Base-by-base conservation (phyloP, 495 filamentous ascomycete species). In the Hypomontagnella monticulosa region DNA sequence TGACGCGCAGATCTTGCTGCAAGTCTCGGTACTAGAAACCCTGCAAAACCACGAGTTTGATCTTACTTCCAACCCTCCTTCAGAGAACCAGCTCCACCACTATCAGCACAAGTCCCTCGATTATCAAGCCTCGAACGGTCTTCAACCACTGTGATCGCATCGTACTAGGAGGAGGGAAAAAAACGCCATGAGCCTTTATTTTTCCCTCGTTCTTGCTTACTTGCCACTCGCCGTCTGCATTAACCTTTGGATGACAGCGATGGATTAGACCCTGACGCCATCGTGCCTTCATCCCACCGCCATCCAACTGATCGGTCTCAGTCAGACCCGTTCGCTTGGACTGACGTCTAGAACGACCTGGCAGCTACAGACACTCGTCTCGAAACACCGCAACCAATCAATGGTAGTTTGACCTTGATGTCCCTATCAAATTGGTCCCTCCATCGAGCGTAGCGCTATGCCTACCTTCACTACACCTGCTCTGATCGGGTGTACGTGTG, bases 11-110 rank as follows among this genome's bases (percentile, higher is more conserved):
- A 69, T 69, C 66, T 49, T 53, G 41, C 60, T 69, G 66, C 66
- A 69, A 55, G 66, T 69, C 66, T 69, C 66, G 66, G 66, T 69
- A 69, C 66, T 63, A 60, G 44, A 40, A 60, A 64, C 60, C 56
- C 55, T 69, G 66, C 47, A 69, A 33, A 30, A 23, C 59, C 65
- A 61, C 56, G 66, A 69, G 60, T 60, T 69, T 52, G 61, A 67
- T 69, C 60, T 57, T 61, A 63, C 60, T 23, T 49, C 42, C 53
- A 54, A 59, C 54, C 54, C 54, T 53, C 54, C 47, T 44, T 46
- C 18, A 5, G 10, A 50, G 42, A 15, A 43, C 57, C 33, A 67
- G 46, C 42, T 46, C 34, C 41, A 54, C 49, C 42, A 30, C 47
- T 38, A 47, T 50, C 50, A 63, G 42, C 48, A 52, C 37, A 54